Percentiles rank a stretch among this genome's conserved stretches.
phyloP scores from a whole-genome alignment of 495 filamentous ascomycete genomes.

The Lichina pygmaea region DNA sequence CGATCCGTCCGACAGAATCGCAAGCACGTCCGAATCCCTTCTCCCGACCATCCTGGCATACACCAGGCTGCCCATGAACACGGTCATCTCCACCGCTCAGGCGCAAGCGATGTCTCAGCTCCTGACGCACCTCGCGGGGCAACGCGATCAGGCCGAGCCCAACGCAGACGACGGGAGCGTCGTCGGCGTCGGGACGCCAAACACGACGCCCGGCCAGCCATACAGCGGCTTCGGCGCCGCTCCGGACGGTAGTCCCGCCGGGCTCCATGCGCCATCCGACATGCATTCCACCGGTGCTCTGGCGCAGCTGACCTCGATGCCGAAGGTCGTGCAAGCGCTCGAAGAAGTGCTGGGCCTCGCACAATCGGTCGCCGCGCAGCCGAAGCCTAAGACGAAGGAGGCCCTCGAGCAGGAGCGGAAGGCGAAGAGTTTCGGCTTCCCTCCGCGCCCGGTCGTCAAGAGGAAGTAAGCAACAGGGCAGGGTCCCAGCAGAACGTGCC shows the following conservation, averaged over 20 bases:
- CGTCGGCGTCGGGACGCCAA: neutral
- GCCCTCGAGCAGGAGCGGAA: slow-evolving; percentile 1
- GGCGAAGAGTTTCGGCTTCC: slow-evolving; percentile 4
- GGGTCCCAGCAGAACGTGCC: too few species aligned
- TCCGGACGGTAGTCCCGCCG: too few species aligned
- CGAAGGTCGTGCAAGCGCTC: neutral
- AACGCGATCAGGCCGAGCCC: slow-evolving; percentile 1
- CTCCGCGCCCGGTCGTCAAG: slow-evolving; percentile 3
- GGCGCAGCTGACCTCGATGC: slow-evolving; percentile 3
- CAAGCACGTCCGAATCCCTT: too few species aligned
- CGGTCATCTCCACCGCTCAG: slow-evolving; percentile 4
- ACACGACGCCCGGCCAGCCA: neutral
- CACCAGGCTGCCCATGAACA: slow-evolving; percentile 3
- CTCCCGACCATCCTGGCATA: neutral
- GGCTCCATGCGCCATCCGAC: too few species aligned
- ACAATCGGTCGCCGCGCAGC: too few species aligned
- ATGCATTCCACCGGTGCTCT: slow-evolving; percentile 1
- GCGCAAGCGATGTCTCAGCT: slow-evolving; percentile 4
- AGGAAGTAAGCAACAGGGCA: too few species aligned
- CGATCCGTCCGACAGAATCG: too few species aligned
- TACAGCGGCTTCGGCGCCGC: neutral
- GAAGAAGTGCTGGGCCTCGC: neutral
- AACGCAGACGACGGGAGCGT: slow-evolving; percentile 3
- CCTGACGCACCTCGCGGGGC: slow-evolving; percentile 3
- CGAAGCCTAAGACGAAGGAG: too few species aligned